Evolutionary conservation across 140 eudicot genomes (phyloP), one percentile per base, ranked within the genome.

Genomic region (Oenanthe javanica): DNA sequence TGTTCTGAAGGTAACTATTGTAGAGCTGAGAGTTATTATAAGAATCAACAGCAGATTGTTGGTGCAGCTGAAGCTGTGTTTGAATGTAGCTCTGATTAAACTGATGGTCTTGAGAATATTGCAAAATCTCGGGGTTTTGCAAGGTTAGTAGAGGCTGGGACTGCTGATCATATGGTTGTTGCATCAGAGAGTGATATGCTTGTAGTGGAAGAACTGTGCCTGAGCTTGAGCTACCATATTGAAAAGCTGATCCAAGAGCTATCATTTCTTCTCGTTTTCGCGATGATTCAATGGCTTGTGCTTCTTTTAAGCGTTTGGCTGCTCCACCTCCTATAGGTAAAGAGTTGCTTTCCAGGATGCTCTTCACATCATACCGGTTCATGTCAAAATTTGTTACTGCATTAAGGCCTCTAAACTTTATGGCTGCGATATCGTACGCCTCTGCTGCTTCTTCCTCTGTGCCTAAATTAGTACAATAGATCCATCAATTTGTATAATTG

Each of bases 371-470:
- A 66, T 95, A 92, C 21, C 97, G 97, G 19, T 46, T 90, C 99
- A 95, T 95, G 86, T 95, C 99, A 81, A 95, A 95, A 78, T 95
- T 95, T 36, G 99, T 95, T 21, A 95, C 99, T 0, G 99, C 97
- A 51, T 89, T 95, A 9, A 95, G 87, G 13, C 99, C 99, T 75
- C 99, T 67, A 81, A 95, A 95, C 31, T 95, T 95, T 72, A 95
- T 95, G 16, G 99, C 99, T 3, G 99, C 99, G 0, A 95, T 92
- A 72, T 95, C 99, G 70, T 95, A 95, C 0, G 99, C 99, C 84
- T 95, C 99, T 0, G 99, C 99, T 0, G 99, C 99, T 88, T 95
- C 99, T 82, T 95, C 99, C 83, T 95, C 99, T 0, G 99, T 95
- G 79, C 97, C 99, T 95, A 75, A 47, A 75, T 10, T 25, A 10